Conservation (phyloP, 2,329 filamentous ascomycete genomes). For the Herpotrichia juniperi region DNA sequence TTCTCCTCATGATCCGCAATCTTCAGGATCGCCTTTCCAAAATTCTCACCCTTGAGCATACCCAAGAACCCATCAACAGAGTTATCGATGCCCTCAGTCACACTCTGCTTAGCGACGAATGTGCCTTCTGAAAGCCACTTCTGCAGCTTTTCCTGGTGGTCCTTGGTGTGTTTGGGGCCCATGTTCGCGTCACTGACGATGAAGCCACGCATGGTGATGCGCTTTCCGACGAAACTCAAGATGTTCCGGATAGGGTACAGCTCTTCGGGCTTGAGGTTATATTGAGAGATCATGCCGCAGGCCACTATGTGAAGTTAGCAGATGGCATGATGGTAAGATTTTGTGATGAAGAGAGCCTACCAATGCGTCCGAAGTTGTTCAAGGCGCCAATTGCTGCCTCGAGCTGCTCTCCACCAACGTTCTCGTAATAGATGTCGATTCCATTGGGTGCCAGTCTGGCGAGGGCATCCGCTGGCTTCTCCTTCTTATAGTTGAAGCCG, state of each 20-base stretch:
- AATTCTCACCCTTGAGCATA: conserved; percentile 79
- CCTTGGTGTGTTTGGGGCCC: conserved; percentile 68
- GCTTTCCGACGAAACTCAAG: conserved; percentile 68
- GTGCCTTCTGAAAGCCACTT: conserved; percentile 78
- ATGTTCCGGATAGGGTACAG: conserved; percentile 72
- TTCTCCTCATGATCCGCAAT: conserved; percentile 51
- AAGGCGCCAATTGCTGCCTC: conserved; percentile 69
- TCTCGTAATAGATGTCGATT: conserved; percentile 84
- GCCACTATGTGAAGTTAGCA: conserved; percentile 40
- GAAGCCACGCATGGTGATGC: conserved; percentile 76
- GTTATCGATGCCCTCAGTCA: conserved; percentile 79
- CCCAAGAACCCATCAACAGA: conserved; percentile 75
- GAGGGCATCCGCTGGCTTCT: conserved; percentile 71
- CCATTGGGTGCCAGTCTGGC: conserved; percentile 74
- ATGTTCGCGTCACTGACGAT: conserved; percentile 71
- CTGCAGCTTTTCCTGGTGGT: conserved; percentile 77
- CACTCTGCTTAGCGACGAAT: conserved; percentile 71
- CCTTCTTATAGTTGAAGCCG: conserved; percentile 90
- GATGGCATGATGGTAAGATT: neutral
- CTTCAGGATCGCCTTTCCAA: conserved; percentile 84
- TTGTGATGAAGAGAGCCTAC: conserved; percentile 49
- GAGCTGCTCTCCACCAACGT: conserved; percentile 77
- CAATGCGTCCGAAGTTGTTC: conserved; percentile 70
- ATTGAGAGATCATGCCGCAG: conserved; percentile 74
- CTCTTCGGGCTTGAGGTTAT: conserved; percentile 67